phyloP scores from a whole-genome alignment of 148 eudicot species.

The Fagopyrum tataricum region DNA sequence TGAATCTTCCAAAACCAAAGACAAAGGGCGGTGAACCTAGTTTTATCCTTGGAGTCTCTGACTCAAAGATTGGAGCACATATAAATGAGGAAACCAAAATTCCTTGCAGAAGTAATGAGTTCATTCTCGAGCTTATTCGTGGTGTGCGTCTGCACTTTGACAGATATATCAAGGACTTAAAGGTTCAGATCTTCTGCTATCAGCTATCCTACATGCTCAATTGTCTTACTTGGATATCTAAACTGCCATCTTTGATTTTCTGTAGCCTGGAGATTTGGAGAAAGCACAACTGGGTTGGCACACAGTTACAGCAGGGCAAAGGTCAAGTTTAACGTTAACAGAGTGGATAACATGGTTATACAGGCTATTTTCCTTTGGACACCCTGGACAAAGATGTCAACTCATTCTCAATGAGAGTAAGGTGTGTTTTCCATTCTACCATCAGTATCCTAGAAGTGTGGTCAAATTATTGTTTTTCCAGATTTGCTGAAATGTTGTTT shows the following conservation, averaged over 20 bases:
- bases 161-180: slow-evolving; percentile 66
- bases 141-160: slow-evolving; percentile 90
- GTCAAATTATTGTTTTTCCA: not conserved
- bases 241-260: not conserved
- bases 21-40: slow-evolving; percentile 65
- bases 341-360: slow-evolving; percentile 97
- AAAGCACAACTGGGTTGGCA: slow-evolving; percentile 87
- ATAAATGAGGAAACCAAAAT: slow-evolving; percentile 72
- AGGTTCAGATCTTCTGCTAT: slow-evolving; percentile 35
- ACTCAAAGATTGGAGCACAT: slow-evolving; percentile 75
- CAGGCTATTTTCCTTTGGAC: slow-evolving; percentile 94
- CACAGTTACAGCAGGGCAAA: slow-evolving; percentile 99
- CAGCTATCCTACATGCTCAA: not conserved
- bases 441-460: not conserved
- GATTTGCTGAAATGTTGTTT: not conserved
- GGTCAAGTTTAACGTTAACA: slow-evolving; percentile 98
- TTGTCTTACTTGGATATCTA: not conserved
- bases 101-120: slow-evolving; percentile 81
- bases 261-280: slow-evolving; percentile 89
- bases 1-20: slow-evolving; percentile 48
- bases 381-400: slow-evolving; percentile 93
- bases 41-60: slow-evolving; percentile 73
- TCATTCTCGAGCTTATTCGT: slow-evolving; percentile 76
- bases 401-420: slow-evolving; percentile 96
- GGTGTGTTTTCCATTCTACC: slow-evolving; percentile 35